Conservation (phyloP, 2,329 filamentous ascomycete species). For the Anisogramma anomala region DNA sequence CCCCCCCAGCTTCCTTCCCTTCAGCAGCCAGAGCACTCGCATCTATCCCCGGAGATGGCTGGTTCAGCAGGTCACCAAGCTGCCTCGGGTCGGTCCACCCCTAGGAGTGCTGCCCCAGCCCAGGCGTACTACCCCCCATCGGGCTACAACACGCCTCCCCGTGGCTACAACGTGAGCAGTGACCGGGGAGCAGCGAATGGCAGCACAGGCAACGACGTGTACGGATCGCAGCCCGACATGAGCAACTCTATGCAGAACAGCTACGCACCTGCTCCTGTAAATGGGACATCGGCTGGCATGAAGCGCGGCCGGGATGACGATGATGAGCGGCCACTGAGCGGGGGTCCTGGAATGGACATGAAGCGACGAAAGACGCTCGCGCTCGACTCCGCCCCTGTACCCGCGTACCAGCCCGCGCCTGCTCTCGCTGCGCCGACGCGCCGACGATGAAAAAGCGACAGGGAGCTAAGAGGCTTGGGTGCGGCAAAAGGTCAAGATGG, state of each 20-base stretch:
- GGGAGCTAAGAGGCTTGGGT: neutral
- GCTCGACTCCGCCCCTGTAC: slow-evolving; percentile 22
- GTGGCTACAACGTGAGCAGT: slow-evolving; percentile 77
- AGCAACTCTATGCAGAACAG: slow-evolving; percentile 43
- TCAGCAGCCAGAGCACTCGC: slow-evolving; percentile 58
- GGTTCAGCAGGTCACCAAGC: slow-evolving; percentile 71
- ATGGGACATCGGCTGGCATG: slow-evolving; percentile 40
- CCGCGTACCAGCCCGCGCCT: slow-evolving; percentile 22
- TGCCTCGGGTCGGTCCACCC: slow-evolving; percentile 73
- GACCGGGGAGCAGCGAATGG: slow-evolving; percentile 58
- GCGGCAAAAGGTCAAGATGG: no score
- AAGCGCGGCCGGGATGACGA: slow-evolving; percentile 35
- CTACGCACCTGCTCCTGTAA: slow-evolving; percentile 54
- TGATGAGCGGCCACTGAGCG: slow-evolving; percentile 27
- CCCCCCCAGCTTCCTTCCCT: slow-evolving; percentile 55
- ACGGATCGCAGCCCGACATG: slow-evolving; percentile 54
- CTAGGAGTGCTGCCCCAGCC: slow-evolving; percentile 61
- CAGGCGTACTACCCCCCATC: slow-evolving; percentile 62
- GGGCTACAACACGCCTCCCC: slow-evolving; percentile 71
- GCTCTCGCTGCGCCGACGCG: slow-evolving; percentile 18
- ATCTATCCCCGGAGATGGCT: slow-evolving; percentile 71
- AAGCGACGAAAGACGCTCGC: slow-evolving; percentile 26
- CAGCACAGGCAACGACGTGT: slow-evolving; percentile 55
- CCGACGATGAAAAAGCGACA: slow-evolving; percentile 6
- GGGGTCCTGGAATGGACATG: slow-evolving; percentile 20